These are phyloP conservation scores for Microdochium bolleyi DNA, from an alignment of 2,329 filamentous ascomycete species.

Conservation along the genomic window DNA sequence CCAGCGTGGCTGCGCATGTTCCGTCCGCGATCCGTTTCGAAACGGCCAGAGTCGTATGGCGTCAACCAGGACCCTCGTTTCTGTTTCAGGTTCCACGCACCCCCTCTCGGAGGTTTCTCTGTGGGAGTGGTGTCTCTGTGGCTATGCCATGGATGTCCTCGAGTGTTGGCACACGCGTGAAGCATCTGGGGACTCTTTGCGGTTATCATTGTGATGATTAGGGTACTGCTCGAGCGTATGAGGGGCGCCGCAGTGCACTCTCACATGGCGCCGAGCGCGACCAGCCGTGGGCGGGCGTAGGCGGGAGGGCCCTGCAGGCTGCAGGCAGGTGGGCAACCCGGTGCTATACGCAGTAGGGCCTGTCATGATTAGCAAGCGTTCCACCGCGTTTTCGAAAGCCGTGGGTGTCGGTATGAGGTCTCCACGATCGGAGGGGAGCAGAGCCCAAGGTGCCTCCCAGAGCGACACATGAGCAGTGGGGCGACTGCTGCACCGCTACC, in stretches of 20 bases:
- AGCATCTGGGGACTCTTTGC: too few relatives aligned
- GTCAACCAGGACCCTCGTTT: background rate
- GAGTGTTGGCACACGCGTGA: too few relatives aligned
- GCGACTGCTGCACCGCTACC: too few relatives aligned
- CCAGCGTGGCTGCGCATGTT: background rate
- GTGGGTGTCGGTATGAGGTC: background rate
- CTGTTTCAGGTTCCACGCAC: background rate
- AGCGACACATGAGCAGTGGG: background rate
- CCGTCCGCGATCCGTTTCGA: background rate
- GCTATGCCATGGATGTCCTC: too few relatives aligned
- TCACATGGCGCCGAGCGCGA: too few relatives aligned
- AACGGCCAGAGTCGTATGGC: background rate
- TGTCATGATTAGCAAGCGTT: background rate
- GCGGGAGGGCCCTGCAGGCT: background rate
- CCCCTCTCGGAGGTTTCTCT: background rate
- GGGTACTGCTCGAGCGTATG: too few relatives aligned
- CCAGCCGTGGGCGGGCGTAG: too few relatives aligned
- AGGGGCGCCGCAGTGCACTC: too few relatives aligned
- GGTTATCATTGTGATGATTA: too few relatives aligned
- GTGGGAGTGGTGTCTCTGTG: background rate
- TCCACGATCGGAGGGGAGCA: background rate
- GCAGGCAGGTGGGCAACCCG: background rate
- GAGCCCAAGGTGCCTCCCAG: background rate
- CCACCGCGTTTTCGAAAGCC: background rate
- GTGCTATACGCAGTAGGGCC: background rate